A percentile compares a stretch with the other conserved stretches of the same genome.
These are phyloP conservation scores for Artomyces pyxidatus DNA, from an alignment of 768 basidiomycete species.

Conservation along the genomic window DNA sequence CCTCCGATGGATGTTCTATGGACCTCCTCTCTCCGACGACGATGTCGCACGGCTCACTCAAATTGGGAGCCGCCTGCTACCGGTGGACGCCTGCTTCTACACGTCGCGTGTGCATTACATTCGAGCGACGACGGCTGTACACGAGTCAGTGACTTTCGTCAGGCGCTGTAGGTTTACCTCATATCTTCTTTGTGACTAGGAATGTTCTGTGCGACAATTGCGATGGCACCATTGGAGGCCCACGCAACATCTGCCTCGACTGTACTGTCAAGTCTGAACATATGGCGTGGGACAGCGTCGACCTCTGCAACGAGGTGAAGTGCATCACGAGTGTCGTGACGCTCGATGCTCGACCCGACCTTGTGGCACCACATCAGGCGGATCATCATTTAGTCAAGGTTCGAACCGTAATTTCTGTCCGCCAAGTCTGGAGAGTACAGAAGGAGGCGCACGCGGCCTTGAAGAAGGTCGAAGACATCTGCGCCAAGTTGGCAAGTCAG, in stretches of 20 bases:
- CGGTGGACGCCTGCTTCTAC: constrained; percentile 22
- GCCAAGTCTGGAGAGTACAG: neutral
- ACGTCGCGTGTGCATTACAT: constrained; percentile 12
- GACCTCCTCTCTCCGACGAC: constrained; percentile 11
- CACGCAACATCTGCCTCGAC: constrained; percentile 25
- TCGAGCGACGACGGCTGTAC: constrained; percentile 16
- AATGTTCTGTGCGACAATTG: constrained; percentile 21
- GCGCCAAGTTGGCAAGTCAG: neutral
- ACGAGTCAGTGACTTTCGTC: constrained; percentile 11
- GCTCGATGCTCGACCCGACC: constrained; percentile 5
- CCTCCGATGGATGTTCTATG: constrained; percentile 17
- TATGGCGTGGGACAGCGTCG: constrained; percentile 16
- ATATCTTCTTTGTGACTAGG: neutral
- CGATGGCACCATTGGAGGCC: constrained; percentile 19
- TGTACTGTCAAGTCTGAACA: constrained; percentile 17
- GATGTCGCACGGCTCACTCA: constrained; percentile 15
- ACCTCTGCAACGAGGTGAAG: constrained; percentile 22
- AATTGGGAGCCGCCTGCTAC: constrained; percentile 13
- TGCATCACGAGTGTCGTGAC: constrained; percentile 17
- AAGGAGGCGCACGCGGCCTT: neutral
- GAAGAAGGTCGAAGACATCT: neutral
- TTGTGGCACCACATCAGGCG: constrained; percentile 21
- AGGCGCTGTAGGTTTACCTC: neutral
- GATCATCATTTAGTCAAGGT: constrained; percentile 24
- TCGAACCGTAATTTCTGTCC: constrained; percentile 7